Evolutionary conservation across 306 rosid species (phyloP).

Genomic region (Chamaecrista fasciculata): DNA sequence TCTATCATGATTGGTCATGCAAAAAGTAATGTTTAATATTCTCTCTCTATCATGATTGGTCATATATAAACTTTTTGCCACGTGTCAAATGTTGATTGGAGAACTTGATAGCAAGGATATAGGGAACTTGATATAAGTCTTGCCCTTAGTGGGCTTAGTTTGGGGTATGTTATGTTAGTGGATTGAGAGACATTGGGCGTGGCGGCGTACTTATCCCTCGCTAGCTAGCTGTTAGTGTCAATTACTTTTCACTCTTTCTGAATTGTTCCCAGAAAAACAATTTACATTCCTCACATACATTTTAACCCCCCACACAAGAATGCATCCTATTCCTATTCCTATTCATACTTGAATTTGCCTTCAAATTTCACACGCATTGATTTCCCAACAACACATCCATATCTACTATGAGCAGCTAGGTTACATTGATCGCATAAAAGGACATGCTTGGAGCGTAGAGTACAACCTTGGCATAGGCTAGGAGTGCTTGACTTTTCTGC

Average conservation of each 20-base stretch:
- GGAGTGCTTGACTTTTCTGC: not conserved
- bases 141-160: no score
- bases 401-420: not conserved
- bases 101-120: no score
- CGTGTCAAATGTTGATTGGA: no score
- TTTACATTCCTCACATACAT: conserved; percentile 15
- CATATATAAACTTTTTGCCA: no score
- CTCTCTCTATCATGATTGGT: no score
- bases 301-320: conserved; percentile 6
- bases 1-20: no score
- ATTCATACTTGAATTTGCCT: conserved; percentile 2
- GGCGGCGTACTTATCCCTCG: not conserved
- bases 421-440: conserved; percentile 21
- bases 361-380: conserved; percentile 7
- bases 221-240: not conserved
- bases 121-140: no score
- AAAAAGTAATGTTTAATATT: no score
- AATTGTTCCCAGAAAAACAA: not conserved
- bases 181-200: not conserved
- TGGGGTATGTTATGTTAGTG: no score
- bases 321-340: not conserved
- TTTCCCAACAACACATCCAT: not conserved
- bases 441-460: conserved; percentile 2
- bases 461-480: conserved; percentile 12
- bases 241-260: not conserved